phyloP scores from a whole-genome alignment of 169 alveolate genomes.

The Fabrea salina region DNA sequence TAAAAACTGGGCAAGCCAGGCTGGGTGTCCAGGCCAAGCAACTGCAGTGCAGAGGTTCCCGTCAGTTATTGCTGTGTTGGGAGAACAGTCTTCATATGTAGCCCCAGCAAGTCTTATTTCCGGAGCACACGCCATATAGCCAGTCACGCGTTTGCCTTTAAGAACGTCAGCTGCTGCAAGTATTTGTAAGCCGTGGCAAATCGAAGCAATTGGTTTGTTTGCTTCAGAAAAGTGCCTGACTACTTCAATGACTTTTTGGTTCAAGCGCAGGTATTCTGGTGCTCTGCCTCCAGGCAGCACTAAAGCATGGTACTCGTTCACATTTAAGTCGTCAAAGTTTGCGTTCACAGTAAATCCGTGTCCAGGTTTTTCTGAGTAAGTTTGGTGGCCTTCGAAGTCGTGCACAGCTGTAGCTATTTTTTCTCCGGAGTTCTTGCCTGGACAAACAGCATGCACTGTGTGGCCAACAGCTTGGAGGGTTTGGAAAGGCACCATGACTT shows the following conservation, averaged over 20 bases:
- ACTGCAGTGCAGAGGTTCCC: slow-evolving; percentile 68
- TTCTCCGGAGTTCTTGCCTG: slow-evolving; percentile 66
- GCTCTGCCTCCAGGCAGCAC: slow-evolving; percentile 84
- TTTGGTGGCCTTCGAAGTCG: slow-evolving; percentile 64
- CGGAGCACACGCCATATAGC: slow-evolving; percentile 65
- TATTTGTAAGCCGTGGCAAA: slow-evolving; percentile 75
- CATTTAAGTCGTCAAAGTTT: slow-evolving; percentile 56
- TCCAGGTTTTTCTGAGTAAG: slow-evolving; percentile 71
- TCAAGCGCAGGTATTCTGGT: slow-evolving; percentile 78
- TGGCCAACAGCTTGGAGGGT: slow-evolving; percentile 52
- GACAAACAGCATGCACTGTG: slow-evolving; percentile 74
- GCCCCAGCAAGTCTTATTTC: slow-evolving; percentile 71
- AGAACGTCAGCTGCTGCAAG: slow-evolving; percentile 70
- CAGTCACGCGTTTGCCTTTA: slow-evolving; percentile 55
- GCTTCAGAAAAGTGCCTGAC: slow-evolving; percentile 55
- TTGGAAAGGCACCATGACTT: slow-evolving; percentile 69
- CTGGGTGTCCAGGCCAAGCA: slow-evolving; percentile 69
- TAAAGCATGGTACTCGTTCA: slow-evolving; percentile 59
- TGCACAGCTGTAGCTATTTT: slow-evolving; percentile 75
- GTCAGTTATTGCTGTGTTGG: slow-evolving; percentile 70
- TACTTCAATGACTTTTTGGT: slow-evolving; percentile 56
- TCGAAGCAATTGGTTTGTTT: slow-evolving; percentile 78
- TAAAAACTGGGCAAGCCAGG: slow-evolving; percentile 38
- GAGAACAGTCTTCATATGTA: slow-evolving; percentile 39
- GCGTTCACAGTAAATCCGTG: slow-evolving; percentile 55